Evolutionary conservation across 2,329 filamentous ascomycete species (phyloP).

Genomic region (Zymoseptoria brevis): DNA sequence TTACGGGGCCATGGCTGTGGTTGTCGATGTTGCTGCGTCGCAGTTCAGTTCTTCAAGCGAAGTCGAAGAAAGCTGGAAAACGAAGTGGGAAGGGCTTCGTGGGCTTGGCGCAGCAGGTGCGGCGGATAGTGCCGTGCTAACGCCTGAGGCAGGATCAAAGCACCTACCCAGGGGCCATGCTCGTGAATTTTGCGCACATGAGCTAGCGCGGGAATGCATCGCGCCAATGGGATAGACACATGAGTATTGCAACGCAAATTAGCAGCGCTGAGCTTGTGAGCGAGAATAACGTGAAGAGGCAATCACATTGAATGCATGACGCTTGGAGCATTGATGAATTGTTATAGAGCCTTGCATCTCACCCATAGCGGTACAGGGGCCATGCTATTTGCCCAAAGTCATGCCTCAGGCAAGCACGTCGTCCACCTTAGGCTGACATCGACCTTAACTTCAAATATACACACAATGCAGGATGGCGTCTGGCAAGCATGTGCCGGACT

Average conservation of each 20-base stretch:
- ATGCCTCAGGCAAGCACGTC: too few relatives aligned
- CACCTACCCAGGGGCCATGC: neutral
- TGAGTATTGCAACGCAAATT: neutral
- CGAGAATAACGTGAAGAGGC: neutral
- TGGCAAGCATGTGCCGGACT: slow-evolving; percentile 5
- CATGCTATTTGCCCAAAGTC: too few relatives aligned
- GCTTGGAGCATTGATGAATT: too few relatives aligned
- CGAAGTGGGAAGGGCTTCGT: neutral
- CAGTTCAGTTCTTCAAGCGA: neutral
- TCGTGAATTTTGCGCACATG: neutral
- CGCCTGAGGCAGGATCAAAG: neutral
- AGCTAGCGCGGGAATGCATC: neutral
- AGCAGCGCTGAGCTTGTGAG: neutral
- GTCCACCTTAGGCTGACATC: neutral
- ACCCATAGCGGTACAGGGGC: too few relatives aligned
- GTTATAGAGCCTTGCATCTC: too few relatives aligned
- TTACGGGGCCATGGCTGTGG: slow-evolving; percentile 37
- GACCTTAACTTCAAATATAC: neutral
- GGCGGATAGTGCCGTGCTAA: neutral
- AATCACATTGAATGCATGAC: too few relatives aligned
- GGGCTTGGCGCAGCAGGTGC: neutral
- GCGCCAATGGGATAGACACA: neutral
- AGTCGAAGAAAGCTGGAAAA: neutral
- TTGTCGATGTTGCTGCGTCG: slow-evolving; percentile 20
- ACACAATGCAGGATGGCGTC: slow-evolving; percentile 3